Conservation (phyloP, 768 basidiomycete species). For the Erythrobasidium yunnanense region DNA sequence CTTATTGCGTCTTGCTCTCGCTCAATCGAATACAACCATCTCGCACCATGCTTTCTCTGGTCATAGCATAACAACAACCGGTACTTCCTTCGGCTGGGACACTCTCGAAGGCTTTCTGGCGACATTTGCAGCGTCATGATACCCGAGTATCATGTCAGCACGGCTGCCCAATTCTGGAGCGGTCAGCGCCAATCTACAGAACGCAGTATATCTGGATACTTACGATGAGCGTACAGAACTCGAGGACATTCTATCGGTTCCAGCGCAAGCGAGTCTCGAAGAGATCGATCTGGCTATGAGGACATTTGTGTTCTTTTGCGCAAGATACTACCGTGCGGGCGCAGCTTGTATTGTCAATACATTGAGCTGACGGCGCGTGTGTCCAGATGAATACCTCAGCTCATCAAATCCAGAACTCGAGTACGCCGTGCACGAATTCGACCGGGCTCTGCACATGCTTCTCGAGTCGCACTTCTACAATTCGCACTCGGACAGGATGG, state of each 20-base stretch:
- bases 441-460: conserved; percentile 66
- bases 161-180: conserved; percentile 23
- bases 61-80: no score
- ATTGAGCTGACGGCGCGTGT: no score
- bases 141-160: conserved; percentile 11
- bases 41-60: no score
- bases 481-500: conserved; percentile 87
- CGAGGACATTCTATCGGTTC: conserved; percentile 11
- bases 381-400: neutral
- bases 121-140: no score
- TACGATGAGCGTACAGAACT: neutral
- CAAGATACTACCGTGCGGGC: conserved; percentile 69
- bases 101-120: no score
- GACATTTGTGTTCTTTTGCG: conserved; percentile 65
- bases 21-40: no score
- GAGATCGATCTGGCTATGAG: conserved; percentile 44
- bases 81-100: no score
- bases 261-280: neutral
- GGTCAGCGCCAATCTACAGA: neutral
- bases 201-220: neutral
- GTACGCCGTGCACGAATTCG: conserved; percentile 56
- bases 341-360: neutral
- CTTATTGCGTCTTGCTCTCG: no score
- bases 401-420: neutral
- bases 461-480: conserved; percentile 75